Percentiles rank a stretch among this genome's conserved stretches.
These are phyloP conservation scores for Coleophoma eucalyptorum DNA, from an alignment of 2,329 filamentous ascomycete genomes.

Conservation along the genomic window DNA sequence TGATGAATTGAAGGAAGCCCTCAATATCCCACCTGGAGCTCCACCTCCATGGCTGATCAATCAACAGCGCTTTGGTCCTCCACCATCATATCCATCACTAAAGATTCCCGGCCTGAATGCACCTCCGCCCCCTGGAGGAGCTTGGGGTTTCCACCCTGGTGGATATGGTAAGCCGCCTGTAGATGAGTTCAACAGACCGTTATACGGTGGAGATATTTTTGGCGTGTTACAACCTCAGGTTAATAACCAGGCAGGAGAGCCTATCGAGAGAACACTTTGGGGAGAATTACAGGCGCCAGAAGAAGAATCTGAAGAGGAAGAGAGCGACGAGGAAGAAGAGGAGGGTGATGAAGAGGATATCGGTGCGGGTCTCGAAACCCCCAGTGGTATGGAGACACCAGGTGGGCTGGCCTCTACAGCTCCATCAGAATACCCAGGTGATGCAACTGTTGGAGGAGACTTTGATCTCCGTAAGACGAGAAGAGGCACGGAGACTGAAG, in stretches of 20 bases:
- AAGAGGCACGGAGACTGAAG: slow-evolving; percentile 84
- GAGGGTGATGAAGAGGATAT: slow-evolving; percentile 60
- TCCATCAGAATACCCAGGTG: slow-evolving; percentile 72
- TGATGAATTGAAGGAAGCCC: slow-evolving; percentile 84
- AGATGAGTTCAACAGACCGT: slow-evolving; percentile 85
- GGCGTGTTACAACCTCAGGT: slow-evolving; percentile 66
- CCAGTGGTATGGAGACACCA: slow-evolving; percentile 75
- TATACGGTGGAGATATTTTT: slow-evolving; percentile 94
- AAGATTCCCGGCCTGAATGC: slow-evolving; percentile 94
- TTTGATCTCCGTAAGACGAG: slow-evolving; percentile 88
- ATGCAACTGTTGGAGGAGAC: slow-evolving; percentile 77
- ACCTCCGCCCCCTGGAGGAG: slow-evolving; percentile 80
- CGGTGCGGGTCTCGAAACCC: slow-evolving; percentile 65
- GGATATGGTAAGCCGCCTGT: slow-evolving; percentile 95
- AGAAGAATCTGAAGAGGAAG: slow-evolving; percentile 67
- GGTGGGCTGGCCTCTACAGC: slow-evolving; percentile 77
- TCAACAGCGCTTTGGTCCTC: slow-evolving; percentile 89
- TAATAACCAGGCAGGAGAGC: slow-evolving; percentile 64
- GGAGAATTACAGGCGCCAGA: slow-evolving; percentile 82
- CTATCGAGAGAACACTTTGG: slow-evolving; percentile 85
- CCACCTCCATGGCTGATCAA: slow-evolving; percentile 97
- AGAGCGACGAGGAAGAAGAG: slow-evolving; percentile 69
- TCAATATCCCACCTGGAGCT: slow-evolving; percentile 89
- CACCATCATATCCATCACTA: slow-evolving; percentile 91
- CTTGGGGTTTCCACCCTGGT: slow-evolving; percentile 93